phyloP scores from a whole-genome alignment of 371 early-diverging fungal genomes.

The Mortierella polycephala region DNA sequence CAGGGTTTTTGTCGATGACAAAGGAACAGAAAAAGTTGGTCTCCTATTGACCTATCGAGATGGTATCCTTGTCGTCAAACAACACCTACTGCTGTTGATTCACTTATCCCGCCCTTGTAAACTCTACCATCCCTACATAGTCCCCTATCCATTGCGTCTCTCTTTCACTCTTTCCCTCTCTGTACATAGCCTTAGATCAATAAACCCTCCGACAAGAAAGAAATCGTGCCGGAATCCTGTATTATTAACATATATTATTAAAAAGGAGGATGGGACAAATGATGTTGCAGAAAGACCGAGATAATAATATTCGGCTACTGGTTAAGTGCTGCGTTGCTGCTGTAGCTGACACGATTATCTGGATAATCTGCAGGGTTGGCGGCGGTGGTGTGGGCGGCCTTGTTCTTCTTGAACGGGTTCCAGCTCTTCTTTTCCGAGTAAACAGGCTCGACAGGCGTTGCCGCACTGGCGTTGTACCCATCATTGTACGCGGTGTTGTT shows the following conservation, averaged over 20 bases:
- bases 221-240: not conserved
- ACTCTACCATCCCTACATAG: not conserved
- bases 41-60: no score
- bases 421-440: slow-evolving; percentile 29
- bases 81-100: not conserved
- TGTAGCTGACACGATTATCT: slow-evolving; percentile 35
- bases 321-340: slow-evolving; percentile 42
- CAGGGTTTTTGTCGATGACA: not conserved
- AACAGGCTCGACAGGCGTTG: no score
- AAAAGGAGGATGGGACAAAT: not conserved
- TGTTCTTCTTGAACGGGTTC: slow-evolving; percentile 48
- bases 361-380: slow-evolving; percentile 1
- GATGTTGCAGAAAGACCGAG: not conserved
- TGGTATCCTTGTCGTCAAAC: no score
- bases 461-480: no score
- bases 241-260: not conserved
- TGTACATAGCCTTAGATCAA: not conserved
- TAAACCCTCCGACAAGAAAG: not conserved
- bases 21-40: not conserved
- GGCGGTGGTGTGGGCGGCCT: not conserved
- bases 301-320: slow-evolving; percentile 6
- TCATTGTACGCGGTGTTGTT: not conserved
- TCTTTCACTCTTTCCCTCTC: not conserved
- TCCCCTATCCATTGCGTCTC: not conserved
- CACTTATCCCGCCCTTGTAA: not conserved